Percentiles rank a stretch among this genome's conserved stretches.
Conservation (phyloP, 192 early-diverging fungal species). For the Mortierella hygrophila region DNA sequence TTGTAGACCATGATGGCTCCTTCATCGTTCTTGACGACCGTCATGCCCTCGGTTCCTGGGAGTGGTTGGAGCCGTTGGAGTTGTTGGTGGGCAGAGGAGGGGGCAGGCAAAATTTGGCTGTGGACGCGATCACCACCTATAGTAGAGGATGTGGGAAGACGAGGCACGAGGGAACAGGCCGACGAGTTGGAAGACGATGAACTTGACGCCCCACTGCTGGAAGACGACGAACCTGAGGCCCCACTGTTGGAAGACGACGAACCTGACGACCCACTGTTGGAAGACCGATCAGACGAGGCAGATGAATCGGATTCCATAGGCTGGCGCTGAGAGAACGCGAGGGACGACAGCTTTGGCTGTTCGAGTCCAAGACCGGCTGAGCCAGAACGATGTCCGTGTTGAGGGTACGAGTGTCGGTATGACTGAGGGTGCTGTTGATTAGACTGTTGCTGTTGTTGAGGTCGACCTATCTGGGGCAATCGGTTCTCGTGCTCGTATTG, state of each 20-base stretch:
- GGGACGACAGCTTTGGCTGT: background rate
- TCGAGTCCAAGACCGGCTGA: background rate
- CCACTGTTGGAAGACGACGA: background rate
- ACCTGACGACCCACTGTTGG: background rate
- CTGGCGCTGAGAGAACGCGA: background rate
- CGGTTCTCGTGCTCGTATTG: background rate
- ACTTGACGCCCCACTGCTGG: background rate
- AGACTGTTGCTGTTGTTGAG: background rate
- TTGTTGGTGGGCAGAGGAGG: background rate
- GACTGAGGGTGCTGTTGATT: background rate
- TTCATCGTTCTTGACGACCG: slow-evolving; percentile 27
- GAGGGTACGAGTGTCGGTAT: background rate
- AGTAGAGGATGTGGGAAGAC: background rate
- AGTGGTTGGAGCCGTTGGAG: background rate
- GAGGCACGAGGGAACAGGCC: background rate
- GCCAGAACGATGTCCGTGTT: background rate
- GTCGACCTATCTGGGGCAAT: background rate
- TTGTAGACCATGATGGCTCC: slow-evolving; percentile 52
- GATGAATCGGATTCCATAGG: background rate
- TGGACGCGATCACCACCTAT: background rate
- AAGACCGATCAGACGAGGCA: background rate
- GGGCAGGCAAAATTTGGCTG: background rate
- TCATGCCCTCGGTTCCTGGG: slow-evolving; percentile 38
- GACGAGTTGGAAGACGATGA: background rate
- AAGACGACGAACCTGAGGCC: background rate